Percentiles rank a stretch among this genome's conserved stretches.
phyloP scores from a whole-genome alignment of 2,329 filamentous ascomycete species.

The Onygena corvina region DNA sequence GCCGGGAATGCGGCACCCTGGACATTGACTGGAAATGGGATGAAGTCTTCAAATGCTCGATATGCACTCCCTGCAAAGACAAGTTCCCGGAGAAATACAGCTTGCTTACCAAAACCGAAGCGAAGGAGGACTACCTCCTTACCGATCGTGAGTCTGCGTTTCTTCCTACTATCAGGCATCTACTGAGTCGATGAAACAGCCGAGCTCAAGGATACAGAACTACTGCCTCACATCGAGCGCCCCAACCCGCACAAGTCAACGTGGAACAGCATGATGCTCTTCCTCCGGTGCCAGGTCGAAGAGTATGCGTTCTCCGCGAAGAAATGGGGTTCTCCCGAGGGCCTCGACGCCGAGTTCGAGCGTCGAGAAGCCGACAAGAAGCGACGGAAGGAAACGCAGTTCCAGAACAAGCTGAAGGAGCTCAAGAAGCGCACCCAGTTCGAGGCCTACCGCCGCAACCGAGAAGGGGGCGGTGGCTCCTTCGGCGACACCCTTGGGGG shows the following conservation, averaged over 20 bases:
- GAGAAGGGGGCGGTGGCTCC: conserved; percentile 41
- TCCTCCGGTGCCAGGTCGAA: conserved; percentile 84
- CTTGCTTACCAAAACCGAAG: conserved; percentile 91
- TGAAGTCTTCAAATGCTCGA: conserved; percentile 60
- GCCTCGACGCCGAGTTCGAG: conserved; percentile 78
- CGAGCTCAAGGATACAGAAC: conserved; percentile 75
- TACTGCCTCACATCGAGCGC: conserved; percentile 74
- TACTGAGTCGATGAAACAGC: conserved; percentile 37
- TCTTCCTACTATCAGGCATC: background rate
- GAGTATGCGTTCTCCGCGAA: conserved; percentile 70
- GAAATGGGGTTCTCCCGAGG: conserved; percentile 84
- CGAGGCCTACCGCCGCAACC: conserved; percentile 69
- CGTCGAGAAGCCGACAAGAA: conserved; percentile 68
- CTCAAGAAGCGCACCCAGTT: conserved; percentile 88
- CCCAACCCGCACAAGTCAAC: conserved; percentile 93
- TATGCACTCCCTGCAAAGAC: conserved; percentile 82
- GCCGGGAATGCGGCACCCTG: conserved; percentile 65
- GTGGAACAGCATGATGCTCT: conserved; percentile 99
- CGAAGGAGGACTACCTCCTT: conserved; percentile 83
- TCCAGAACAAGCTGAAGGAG: conserved; percentile 76
- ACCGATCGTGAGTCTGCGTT: conserved; percentile 59
- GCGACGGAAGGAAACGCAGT: conserved; percentile 76
- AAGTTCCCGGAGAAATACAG: conserved; percentile 85
- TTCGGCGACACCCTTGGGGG: conserved; percentile 68
- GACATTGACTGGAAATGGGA: conserved; percentile 97